Evolutionary conservation across 2,329 filamentous ascomycete species (phyloP).

Genomic region (Colletotrichum chrysophilum): DNA sequence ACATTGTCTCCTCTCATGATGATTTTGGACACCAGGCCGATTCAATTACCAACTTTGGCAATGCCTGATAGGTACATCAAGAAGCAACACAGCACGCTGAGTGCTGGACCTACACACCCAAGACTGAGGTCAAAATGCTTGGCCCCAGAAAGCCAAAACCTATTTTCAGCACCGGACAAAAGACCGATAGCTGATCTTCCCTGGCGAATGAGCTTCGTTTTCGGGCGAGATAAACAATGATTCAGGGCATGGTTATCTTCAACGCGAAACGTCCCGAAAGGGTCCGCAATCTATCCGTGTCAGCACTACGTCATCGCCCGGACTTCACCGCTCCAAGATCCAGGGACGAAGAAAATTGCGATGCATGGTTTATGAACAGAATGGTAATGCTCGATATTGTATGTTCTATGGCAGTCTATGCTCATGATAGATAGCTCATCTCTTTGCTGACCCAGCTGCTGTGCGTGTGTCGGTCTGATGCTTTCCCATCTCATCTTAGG

Average conservation of each 20-base stretch:
- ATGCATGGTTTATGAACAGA: background rate
- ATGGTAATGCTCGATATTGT: background rate
- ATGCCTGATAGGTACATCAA: background rate
- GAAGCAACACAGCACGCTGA: background rate
- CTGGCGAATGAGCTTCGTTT: background rate
- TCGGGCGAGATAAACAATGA: background rate
- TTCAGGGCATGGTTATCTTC: background rate
- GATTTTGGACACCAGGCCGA: background rate
- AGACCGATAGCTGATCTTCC: background rate
- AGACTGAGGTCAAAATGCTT: background rate
- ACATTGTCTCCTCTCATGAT: background rate
- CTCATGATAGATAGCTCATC: background rate
- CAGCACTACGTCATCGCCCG: slow-evolving; percentile 8
- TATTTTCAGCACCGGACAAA: background rate
- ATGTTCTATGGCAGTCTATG: background rate
- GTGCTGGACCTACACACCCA: background rate
- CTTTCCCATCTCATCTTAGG: background rate
- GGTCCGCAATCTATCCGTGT: background rate
- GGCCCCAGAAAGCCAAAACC: background rate
- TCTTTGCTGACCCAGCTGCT: background rate
- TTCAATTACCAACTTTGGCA: background rate
- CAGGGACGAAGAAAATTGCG: background rate
- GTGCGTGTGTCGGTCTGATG: background rate
- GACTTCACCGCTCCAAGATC: background rate
- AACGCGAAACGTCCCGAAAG: background rate